These are phyloP conservation scores for Cyberlindnera sargentensis DNA, from an alignment of 805 yeast genomes.

Conservation along the genomic window DNA sequence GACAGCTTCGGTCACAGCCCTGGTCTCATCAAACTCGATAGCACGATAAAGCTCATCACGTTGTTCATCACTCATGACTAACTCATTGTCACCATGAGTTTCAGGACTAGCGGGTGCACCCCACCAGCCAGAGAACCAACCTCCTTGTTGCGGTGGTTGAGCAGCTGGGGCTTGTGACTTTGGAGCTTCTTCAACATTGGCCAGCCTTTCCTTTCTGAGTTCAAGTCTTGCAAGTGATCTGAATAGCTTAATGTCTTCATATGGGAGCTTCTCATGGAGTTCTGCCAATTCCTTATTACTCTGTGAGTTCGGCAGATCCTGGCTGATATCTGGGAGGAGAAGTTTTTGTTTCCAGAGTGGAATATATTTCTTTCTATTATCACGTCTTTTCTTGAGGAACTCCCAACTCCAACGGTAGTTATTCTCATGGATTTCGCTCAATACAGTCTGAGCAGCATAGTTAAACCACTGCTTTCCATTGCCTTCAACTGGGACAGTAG, in stretches of 20 bases:
- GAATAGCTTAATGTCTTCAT: constrained; percentile 80
- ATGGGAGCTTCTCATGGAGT: constrained; percentile 54
- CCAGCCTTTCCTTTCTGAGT: constrained; percentile 46
- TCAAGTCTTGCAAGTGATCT: constrained; percentile 72
- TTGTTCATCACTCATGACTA: constrained; percentile 76
- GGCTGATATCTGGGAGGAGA: constrained; percentile 26
- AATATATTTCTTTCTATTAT: constrained; percentile 63
- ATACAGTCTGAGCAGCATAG: constrained; percentile 72
- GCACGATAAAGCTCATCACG: constrained; percentile 86
- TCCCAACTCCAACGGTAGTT: constrained; percentile 89
- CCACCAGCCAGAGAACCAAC: constrained; percentile 76
- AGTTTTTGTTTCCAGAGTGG: constrained; percentile 57
- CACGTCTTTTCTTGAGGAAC: constrained; percentile 60
- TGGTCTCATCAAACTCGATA: constrained; percentile 77
- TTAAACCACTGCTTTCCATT: constrained; percentile 76
- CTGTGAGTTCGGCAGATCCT: constrained; percentile 27
- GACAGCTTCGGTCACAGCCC: constrained; percentile 41
- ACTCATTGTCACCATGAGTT: constrained; percentile 27
- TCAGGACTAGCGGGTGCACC: constrained; percentile 16
- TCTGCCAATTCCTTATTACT: constrained; percentile 35
- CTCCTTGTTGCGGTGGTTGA: constrained; percentile 23
- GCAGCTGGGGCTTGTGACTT: constrained; percentile 3
- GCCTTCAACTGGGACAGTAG: constrained; percentile 42
- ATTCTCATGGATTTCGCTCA: constrained; percentile 73
- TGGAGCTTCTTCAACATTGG: constrained; percentile 12